Evolutionary conservation across 495 filamentous ascomycete species (phyloP), one percentile per base, ranked within the genome.

Genomic region (Opeltia flavorubescens): DNA sequence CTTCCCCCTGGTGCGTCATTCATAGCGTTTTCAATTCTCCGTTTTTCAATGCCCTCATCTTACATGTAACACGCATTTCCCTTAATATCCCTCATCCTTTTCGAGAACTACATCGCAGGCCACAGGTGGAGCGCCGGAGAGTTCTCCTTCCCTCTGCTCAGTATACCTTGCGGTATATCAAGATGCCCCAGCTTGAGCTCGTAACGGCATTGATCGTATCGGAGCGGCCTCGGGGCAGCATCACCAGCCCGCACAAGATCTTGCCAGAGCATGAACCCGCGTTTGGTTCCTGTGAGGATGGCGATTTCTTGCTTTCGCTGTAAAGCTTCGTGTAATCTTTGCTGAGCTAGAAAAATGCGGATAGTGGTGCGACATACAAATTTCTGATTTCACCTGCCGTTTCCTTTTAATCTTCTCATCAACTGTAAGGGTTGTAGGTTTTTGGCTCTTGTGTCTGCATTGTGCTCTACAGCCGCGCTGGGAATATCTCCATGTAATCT

Each of bases 141-240:
- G 70, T 51, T 58, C 18, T 17, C 60, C 58, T 73, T 64, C 68
- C 71, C 67, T 71, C 69, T 65, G 69, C 71, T 74, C 71, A 72
- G 71, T 75, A 75, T 75, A 69, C 61, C 69, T 59, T 60, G 71
- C 71, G 71, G 69, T 60, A 75, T 62, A 75, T 72, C 58, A 61
- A 73, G 33, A 2, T 18, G 11, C 24, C 11, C 1, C 11, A 43
- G 20, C 30, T 41, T 12, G 33, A 23, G 51, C 50, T 43, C 43
- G 50, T 42, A 53, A 53, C 50, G 50, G 42, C 33, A 9, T n/a
- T 29, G 43, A 20, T 20, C 46, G 50, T 53, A 53, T 53, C 50
- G 50, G 50, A 30, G 48, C 28, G 29, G 28, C 23, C 29, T 33
- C 27, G 17, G 17, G 30, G 15, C 30, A 33, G 15, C 9, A 33